These are phyloP conservation scores for Waitea zeae DNA, from an alignment of 1,284 basidiomycete genomes.

Conservation along the genomic window DNA sequence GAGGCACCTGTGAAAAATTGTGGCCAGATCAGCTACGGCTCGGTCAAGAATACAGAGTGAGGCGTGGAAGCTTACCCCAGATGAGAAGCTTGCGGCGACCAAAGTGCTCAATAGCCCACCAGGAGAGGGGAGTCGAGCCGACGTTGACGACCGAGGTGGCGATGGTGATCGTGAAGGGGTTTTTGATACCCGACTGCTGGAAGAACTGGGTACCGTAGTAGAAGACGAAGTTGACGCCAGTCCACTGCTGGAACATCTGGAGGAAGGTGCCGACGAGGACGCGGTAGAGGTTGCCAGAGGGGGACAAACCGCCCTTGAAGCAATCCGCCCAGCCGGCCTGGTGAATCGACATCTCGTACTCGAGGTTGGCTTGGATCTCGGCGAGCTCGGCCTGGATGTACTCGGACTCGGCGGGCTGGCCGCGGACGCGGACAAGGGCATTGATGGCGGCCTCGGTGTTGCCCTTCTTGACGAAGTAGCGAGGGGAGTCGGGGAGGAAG, in stretches of 20 bases:
- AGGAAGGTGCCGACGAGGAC: not conserved
- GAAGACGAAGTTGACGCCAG: constrained; percentile 5
- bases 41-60: too few relatives aligned
- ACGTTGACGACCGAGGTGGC: constrained; percentile 59
- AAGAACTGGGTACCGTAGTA: constrained; percentile 54
- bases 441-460: constrained; percentile 15
- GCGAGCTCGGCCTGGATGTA: constrained; percentile 14
- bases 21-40: too few relatives aligned
- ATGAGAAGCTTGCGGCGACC: constrained; percentile 27
- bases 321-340: not conserved
- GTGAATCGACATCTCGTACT: constrained; percentile 11
- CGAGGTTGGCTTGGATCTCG: constrained; percentile 15
- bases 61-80: too few relatives aligned
- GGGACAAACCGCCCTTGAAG: constrained; percentile 11
- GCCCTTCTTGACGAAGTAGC: constrained; percentile 19
- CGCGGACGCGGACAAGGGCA: constrained; percentile 12
- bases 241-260: constrained; percentile 1
- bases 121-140: constrained; percentile 45
- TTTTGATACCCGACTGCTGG: constrained; percentile 43
- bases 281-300: constrained; percentile 14
- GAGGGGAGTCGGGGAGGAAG: constrained; percentile 17
- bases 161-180: constrained; percentile 56
- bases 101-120: constrained; percentile 56
- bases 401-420: constrained; percentile 7
- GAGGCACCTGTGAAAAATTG: too few relatives aligned